Conservation (phyloP, 2,329 filamentous ascomycete species). For the Periconia digitata region DNA sequence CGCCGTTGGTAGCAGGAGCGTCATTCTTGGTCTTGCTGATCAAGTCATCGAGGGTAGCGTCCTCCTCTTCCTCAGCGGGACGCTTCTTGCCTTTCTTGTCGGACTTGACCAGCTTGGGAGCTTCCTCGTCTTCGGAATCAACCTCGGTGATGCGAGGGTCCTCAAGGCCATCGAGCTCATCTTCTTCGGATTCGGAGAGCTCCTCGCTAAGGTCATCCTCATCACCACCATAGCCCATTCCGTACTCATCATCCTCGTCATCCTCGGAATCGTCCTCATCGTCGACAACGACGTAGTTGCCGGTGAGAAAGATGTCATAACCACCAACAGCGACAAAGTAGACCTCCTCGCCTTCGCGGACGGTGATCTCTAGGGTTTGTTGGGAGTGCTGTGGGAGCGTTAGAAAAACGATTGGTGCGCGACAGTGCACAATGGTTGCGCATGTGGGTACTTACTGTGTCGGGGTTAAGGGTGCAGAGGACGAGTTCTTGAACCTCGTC, state of each 20-base stretch:
- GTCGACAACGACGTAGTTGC: constrained; percentile 85
- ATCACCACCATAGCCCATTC: constrained; percentile 66
- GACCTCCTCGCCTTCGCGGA: constrained; percentile 83
- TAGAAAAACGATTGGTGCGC: constrained; percentile 32
- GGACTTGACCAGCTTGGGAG: constrained; percentile 55
- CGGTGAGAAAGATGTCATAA: constrained; percentile 88
- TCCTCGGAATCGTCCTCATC: constrained; percentile 62
- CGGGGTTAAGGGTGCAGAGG: constrained; percentile 91
- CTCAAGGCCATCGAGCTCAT: constrained; percentile 62
- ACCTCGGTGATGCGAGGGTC: constrained; percentile 84
- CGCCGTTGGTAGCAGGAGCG: constrained; percentile 56
- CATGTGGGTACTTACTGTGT: constrained; percentile 68
- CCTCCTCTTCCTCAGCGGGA: constrained; percentile 62
- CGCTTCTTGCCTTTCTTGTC: constrained; percentile 81
- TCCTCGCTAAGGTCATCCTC: constrained; percentile 70
- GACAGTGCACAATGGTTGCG: neutral
- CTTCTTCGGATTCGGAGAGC: constrained; percentile 51
- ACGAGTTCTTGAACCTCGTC: constrained; percentile 83
- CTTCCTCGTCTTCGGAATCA: constrained; percentile 72
- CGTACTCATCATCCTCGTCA: constrained; percentile 62
- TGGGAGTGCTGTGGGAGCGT: constrained; percentile 75
- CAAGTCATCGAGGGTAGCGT: constrained; percentile 74
- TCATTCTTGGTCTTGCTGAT: constrained; percentile 71
- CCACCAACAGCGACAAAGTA: constrained; percentile 92
- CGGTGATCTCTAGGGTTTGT: constrained; percentile 89